Percentiles rank a stretch among this genome's conserved stretches.
phyloP scores from a whole-genome alignment of 495 filamentous ascomycete genomes.

The Hypoxylon lienhwacheense region DNA sequence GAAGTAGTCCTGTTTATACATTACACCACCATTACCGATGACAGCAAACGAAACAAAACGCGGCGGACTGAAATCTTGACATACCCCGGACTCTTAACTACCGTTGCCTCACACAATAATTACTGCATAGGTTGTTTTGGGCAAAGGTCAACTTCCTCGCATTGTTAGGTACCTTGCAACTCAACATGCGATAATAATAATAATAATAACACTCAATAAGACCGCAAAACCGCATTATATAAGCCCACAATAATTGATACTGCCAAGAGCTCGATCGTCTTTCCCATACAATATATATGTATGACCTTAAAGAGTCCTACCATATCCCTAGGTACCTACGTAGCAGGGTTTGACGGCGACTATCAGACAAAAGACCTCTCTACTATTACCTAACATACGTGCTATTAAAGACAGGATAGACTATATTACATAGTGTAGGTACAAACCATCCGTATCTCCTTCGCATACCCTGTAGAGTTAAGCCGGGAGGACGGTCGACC shows the following conservation, averaged over 20 bases:
- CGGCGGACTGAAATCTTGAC: neutral
- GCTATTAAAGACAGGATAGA: no score
- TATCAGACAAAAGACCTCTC: constrained; percentile 22
- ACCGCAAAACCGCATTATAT: constrained; percentile 23
- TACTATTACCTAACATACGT: neutral
- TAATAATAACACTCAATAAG: constrained; percentile 1
- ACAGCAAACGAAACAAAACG: no score
- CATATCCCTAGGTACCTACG: no score
- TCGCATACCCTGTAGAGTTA: constrained; percentile 5
- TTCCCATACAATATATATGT: constrained; percentile 2
- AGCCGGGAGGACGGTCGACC: neutral
- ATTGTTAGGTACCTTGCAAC: no score
- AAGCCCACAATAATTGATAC: constrained; percentile 30
- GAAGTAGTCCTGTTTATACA: no score
- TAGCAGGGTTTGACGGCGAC: constrained; percentile 10
- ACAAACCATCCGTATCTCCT: neutral
- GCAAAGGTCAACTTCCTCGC: constrained; percentile 6
- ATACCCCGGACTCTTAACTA: constrained; percentile 28
- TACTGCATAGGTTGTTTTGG: constrained; percentile 23
- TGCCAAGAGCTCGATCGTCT: constrained; percentile 24
- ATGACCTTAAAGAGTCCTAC: constrained; percentile 13
- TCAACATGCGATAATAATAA: no score
- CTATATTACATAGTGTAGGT: no score
- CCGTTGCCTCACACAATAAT: no score
- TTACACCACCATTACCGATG: no score